Evolutionary conservation across 805 yeast genomes (phyloP), one percentile per base, ranked within the genome.

Genomic region (Candida vaughaniae): DNA sequence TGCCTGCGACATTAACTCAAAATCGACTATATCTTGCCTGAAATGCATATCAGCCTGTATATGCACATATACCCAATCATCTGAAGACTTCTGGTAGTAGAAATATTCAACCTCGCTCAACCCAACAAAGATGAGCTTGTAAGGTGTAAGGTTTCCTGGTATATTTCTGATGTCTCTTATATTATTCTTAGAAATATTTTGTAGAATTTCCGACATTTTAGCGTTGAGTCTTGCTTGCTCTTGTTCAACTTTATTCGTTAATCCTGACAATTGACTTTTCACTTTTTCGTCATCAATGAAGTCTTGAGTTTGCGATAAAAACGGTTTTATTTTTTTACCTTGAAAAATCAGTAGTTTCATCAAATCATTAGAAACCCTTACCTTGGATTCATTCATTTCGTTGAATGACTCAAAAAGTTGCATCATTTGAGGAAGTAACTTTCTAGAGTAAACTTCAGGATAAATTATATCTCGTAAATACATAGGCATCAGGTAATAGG

Each of bases 341-440:
- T 64, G 69, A 41, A 66, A 67, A 19, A 66, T 56, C 43, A 52
- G 65, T 29, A 56, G 41, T 5, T 48, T 45, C 63, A 66, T 57
- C 17, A 66, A 49, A 23, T 55, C 48, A 17, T 52, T 49, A 22
- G 57, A 51, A 9, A 54, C 36, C 18, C 40, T 42, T 6, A 42
- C 45, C 28, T 62, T 52, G 5, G 47, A 46, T 22, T 41, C 30
- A 11, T 34, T 26, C 9, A 53, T 26, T 12, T 47, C 47, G 6
- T 46, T 45, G 15, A 48, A 40, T 29, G 41, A 38, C 2, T 39
- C 16, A 33, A 47, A 43, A 45, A 64, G 51, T 16, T 55, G 54
- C 5, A 30, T 36, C 11, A 58, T 43, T 3, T 56, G 35, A 5
- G 38, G 38, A n/a, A 53, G 30, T 23, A 52, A 52, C 25, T 47